Evolutionary conservation across 441 rosid species (phyloP), one percentile per base, ranked within the genome.

Genomic region (Mallotus japonicus): DNA sequence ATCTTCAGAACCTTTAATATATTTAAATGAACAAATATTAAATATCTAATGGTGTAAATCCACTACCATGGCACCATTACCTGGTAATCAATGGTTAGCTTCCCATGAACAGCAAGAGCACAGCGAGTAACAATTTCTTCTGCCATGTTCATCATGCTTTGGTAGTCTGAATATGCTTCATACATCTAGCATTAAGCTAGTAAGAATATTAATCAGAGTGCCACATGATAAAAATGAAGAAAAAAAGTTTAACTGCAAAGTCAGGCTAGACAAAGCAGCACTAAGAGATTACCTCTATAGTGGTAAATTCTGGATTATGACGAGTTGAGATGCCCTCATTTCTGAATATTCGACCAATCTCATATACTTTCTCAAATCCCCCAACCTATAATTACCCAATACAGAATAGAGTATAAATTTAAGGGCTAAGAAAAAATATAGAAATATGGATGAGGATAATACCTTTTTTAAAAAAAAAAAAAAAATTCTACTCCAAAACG

Each of bases 241-340:
- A 42, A 32, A 42, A n/a, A 46, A 49, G 20, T 44, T 67, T 15
- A 16, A 24, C 37, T 34, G 2, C n/a, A 40, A 47, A 49, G 49
- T 15, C 37, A n/a, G 49, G 8, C 24, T 56, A 73, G 72, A 20
- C 69, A 75, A 44, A 66, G 56, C 50, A 77, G 54, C 42, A 63
- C 70, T 16, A 56, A 72, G 32, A 78, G 53, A 37, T 51, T 88
- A 92, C 98, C 97, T 95, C 99, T 46, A 95, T 92, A 32, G 99
- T 95, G n/a, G 99, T 95, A 83, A 95, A 92, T 78, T 92, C 99
- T 55, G 97, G 98, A 91, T 95, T 95, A 81, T 95, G 99, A 63
- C 99, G 97, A 51, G 99, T 83, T 71, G 97, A 95, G 82, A 92
- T 79, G 76, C 99, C 98, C 86, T 95, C 97, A 76, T 95, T 95